Percentiles rank a stretch among this genome's conserved stretches.
Evolutionary conservation across 352 stramenopile species (phyloP).

Genomic region (Blastocystis sp.): DNA sequence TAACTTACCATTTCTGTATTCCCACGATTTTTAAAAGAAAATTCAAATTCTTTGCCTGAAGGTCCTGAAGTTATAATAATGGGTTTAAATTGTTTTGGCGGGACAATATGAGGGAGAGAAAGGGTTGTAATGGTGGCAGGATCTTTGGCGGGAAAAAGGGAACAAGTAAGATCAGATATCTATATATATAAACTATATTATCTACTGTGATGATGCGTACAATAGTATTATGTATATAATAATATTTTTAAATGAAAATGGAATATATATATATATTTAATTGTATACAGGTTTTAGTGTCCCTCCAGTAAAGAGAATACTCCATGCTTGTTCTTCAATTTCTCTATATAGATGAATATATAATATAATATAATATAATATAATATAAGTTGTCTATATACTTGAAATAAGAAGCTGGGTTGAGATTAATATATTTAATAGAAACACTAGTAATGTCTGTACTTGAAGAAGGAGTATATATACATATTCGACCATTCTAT

Average conservation of each 20-base stretch:
- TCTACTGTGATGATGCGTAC: too few species aligned
- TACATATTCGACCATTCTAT: constrained; percentile 15
- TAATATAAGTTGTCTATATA: too few species aligned
- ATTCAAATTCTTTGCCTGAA: constrained; percentile 68
- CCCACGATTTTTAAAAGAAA: constrained; percentile 59
- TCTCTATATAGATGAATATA: too few species aligned
- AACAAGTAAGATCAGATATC: too few species aligned
- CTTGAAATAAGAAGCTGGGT: constrained; percentile 74
- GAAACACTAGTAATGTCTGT: constrained; percentile 7
- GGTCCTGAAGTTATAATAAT: constrained; percentile 53
- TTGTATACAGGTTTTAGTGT: constrained; percentile 73
- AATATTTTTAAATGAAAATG: constrained; percentile 70
- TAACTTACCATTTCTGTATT: constrained; percentile 65
- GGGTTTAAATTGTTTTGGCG: constrained; percentile 62
- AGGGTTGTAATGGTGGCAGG: constrained; percentile 84
- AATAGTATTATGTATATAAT: constrained; percentile 48
- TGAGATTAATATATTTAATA: constrained; percentile 57
- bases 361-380: too few species aligned
- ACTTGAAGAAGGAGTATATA: constrained; percentile 5
- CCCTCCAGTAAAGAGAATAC: constrained; percentile 82
- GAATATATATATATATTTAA: neutral
- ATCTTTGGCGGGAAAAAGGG: too few species aligned
- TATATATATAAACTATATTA: too few species aligned
- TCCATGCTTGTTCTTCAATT: constrained; percentile 71
- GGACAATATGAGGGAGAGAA: constrained; percentile 92